Evolutionary conservation across 2,329 filamentous ascomycete genomes (phyloP), one percentile per base, ranked within the genome.

Genomic region (Xylariales sp.): DNA sequence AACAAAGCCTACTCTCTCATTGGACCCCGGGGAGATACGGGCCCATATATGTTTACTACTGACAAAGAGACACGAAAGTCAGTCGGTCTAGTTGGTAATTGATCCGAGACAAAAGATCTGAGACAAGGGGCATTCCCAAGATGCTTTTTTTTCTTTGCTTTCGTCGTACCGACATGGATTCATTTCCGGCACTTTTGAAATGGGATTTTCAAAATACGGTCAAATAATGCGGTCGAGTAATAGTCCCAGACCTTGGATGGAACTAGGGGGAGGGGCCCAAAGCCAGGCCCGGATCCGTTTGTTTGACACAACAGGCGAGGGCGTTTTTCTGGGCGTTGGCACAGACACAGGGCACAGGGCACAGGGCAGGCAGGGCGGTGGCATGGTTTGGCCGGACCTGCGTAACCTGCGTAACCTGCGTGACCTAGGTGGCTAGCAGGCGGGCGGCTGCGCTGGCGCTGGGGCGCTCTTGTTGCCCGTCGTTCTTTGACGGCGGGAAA

Each of bases 191-290:
- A 16, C 18, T 39, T 43, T 41, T 8, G 45, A 45, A 45, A 45
- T 43, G 39, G 54, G 7, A 56, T 45, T 32, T 56, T 18, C 10
- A 45, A 32, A 56, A 56, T 45, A 45, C 54, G 23, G 54, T 45
- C 54, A 45, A 10, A 10, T 14, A 9, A 45, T 18, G 45, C 54
- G 54, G 39, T 32, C 7, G 23, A 16, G 23, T 14, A n/a, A 3
- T 45, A 56, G 53, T 8, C 12, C 23, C 53, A 56, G 39, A 56
- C 53, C 12, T 30, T 39, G 36, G 36, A 39, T 41, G 39, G 39
- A 5, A 10, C 39, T 12, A 14, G 46, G 23, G 18, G 16, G 23
- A 16, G 6, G 23, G 16, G 30, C 46, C 39, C 39, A 41, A 41
- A 41, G 10, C 12, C 39, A 50, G 46, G 4, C 18, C 3, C 53